A percentile compares a stretch with the other conserved stretches of the same genome.
phyloP scores from a whole-genome alignment of 202 grass and related monocot genomes.

The Eragrostis tef region DNA sequence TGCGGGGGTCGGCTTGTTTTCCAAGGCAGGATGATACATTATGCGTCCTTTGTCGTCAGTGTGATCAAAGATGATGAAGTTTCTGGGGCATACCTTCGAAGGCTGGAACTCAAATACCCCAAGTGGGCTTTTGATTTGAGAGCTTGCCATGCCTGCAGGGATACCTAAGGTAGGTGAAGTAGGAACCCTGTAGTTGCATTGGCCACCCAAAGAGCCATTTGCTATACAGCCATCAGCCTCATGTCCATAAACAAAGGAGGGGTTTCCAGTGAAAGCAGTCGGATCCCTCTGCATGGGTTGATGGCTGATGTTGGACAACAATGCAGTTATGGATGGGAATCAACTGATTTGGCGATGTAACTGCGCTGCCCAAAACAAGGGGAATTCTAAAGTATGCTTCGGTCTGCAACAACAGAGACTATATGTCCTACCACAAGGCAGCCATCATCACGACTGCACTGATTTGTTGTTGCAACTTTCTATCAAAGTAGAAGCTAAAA shows the following conservation, averaged over 20 bases:
- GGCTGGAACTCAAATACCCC: constrained; percentile 59
- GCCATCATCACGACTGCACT: constrained; percentile 43
- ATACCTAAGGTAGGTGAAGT: constrained; percentile 40
- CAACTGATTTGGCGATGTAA: constrained; percentile 29
- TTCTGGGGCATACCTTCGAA: constrained; percentile 72
- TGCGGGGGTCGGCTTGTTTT: constrained; percentile 49
- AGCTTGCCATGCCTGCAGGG: constrained; percentile 37
- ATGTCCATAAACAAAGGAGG: constrained; percentile 47
- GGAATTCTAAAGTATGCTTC: no score
- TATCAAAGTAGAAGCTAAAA: constrained; percentile 33
- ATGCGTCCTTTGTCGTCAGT: constrained; percentile 54
- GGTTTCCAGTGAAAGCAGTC: constrained; percentile 54
- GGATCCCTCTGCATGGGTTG: constrained; percentile 73
- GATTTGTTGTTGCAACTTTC: constrained; percentile 49
- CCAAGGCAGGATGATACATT: constrained; percentile 74
- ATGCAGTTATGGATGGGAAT: not conserved
- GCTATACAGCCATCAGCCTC: constrained; percentile 47
- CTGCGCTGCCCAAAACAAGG: constrained; percentile 37
- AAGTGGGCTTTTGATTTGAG: constrained; percentile 47
- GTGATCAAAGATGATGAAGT: constrained; percentile 80
- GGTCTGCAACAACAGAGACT: constrained; percentile 32
- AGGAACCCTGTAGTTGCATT: constrained; percentile 47
- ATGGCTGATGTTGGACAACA: constrained; percentile 32
- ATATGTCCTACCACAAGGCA: constrained; percentile 49
- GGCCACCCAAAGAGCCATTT: constrained; percentile 42